These are phyloP conservation scores for Arthrobotrys pseudoclavata DNA, from an alignment of 2,329 filamentous ascomycete species.

Conservation along the genomic window DNA sequence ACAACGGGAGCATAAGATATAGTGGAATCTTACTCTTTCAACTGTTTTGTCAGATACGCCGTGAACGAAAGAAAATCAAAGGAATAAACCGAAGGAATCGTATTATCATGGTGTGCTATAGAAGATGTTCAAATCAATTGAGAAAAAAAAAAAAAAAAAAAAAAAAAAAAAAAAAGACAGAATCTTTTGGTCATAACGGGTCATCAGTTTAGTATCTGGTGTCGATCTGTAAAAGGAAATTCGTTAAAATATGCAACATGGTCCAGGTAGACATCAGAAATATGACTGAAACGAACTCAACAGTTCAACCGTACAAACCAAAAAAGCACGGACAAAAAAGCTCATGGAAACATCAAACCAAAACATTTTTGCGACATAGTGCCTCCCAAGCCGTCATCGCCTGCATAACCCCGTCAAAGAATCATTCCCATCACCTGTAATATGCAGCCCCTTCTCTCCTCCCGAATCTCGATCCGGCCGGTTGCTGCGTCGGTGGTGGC, in stretches of 20 bases:
- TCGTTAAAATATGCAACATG: slow-evolving; percentile 38
- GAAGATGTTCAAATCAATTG: not conserved
- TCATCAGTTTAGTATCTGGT: not conserved
- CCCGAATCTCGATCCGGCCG: slow-evolving; percentile 21
- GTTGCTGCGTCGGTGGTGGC: slow-evolving; percentile 16
- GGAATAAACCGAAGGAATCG: slow-evolving; percentile 2
- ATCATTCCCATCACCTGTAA: slow-evolving; percentile 30
- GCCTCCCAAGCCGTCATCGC: not conserved
- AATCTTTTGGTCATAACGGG: slow-evolving; percentile 19
- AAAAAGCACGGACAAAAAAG: not conserved
- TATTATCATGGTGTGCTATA: not conserved
- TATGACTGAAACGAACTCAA: slow-evolving; percentile 2
- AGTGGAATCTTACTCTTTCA: too few species aligned
- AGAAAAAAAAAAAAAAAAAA: not conserved
- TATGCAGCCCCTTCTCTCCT: slow-evolving; percentile 33
- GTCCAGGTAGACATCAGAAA: not conserved
- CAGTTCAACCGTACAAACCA: not conserved
- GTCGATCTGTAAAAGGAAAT: slow-evolving; percentile 30
- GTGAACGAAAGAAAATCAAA: not conserved
- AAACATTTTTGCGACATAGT: not conserved
- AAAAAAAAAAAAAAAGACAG: not conserved
- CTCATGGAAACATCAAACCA: not conserved
- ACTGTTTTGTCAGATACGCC: too few species aligned
- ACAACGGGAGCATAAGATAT: not conserved
- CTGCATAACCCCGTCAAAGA: not conserved